phyloP scores from a whole-genome alignment of 169 alveolate genomes.

The Plasmodium chabaudi region DNA sequence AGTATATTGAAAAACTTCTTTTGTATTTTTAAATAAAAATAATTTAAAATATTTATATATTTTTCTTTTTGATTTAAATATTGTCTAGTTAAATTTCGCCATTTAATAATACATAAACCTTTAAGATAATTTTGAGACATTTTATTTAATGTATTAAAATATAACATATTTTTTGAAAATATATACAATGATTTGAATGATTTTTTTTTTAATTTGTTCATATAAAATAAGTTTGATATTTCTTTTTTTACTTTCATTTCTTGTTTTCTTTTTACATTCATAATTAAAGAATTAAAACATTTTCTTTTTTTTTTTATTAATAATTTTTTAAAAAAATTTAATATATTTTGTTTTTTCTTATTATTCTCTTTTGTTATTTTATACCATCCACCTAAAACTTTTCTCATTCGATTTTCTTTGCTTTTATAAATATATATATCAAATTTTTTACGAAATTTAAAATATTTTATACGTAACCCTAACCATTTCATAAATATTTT shows the following conservation, averaged over 20 bases:
- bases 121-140: slow-evolving; percentile 26
- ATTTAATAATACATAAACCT: slow-evolving; percentile 33
- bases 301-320: slow-evolving; percentile 45
- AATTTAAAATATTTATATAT: neutral
- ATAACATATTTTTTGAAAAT: slow-evolving; percentile 36
- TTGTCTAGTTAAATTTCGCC: slow-evolving; percentile 29
- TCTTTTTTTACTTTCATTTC: slow-evolving; percentile 37
- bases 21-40: slow-evolving; percentile 13
- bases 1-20: slow-evolving; percentile 13
- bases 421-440: slow-evolving; percentile 13
- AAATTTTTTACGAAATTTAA: slow-evolving; percentile 21
- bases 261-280: slow-evolving; percentile 13
- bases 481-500: slow-evolving; percentile 33
- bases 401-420: slow-evolving; percentile 34
- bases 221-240: slow-evolving; percentile 18
- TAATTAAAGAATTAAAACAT: neutral
- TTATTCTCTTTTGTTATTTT: slow-evolving; percentile 11
- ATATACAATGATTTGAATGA: slow-evolving; percentile 30
- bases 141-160: slow-evolving; percentile 18
- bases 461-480: slow-evolving; percentile 31
- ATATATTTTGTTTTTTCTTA: slow-evolving; percentile 29
- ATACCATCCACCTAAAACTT: slow-evolving; percentile 17
- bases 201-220: slow-evolving; percentile 33
- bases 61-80: slow-evolving; percentile 20
- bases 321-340: slow-evolving; percentile 24